Conservation (phyloP, 495 filamentous ascomycete species). For the Cercophora newfieldiana region DNA sequence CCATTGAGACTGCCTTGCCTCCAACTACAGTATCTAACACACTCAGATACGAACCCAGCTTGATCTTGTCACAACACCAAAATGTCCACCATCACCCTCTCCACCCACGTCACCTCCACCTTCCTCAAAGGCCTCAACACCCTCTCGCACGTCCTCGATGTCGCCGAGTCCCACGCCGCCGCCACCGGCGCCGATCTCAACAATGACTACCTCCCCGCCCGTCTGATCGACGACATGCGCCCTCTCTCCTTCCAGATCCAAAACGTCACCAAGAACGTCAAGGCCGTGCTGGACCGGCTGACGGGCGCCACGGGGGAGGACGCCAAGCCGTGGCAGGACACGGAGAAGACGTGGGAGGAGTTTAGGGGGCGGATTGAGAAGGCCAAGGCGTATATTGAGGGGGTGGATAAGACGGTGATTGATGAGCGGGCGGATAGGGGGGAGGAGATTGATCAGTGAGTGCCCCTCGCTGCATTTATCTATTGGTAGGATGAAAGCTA, state of each 20-base stretch:
- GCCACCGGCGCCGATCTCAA: slow-evolving; percentile 21
- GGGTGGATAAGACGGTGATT: slow-evolving; percentile 39
- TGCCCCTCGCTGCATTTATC: slow-evolving; percentile 1
- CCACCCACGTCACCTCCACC: slow-evolving; percentile 29
- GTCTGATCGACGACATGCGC: slow-evolving; percentile 48
- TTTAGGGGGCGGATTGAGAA: slow-evolving; percentile 26
- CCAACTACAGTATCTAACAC: too few species aligned
- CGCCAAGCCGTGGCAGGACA: slow-evolving; percentile 15
- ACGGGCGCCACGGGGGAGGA: slow-evolving; percentile 5
- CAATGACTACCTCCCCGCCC: slow-evolving; percentile 27
- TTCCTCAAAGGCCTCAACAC: slow-evolving; percentile 33
- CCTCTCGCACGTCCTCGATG: slow-evolving; percentile 29
- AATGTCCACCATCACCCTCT: slow-evolving; percentile 29
- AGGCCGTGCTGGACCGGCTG: slow-evolving; percentile 24
- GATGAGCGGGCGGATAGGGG: slow-evolving; percentile 33
- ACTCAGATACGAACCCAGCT: not conserved
- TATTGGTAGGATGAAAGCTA: not conserved
- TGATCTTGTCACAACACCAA: not conserved
- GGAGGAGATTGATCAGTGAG: slow-evolving; percentile 29
- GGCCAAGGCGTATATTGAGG: slow-evolving; percentile 28
- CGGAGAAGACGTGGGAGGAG: slow-evolving; percentile 28
- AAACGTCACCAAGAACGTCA: slow-evolving; percentile 33
- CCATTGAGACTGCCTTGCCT: too few species aligned
- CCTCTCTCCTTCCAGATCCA: slow-evolving; percentile 51
- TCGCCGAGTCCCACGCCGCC: slow-evolving; percentile 30